Percentiles rank a stretch among this genome's conserved stretches.
phyloP scores from a whole-genome alignment of 225 moss, liverwort and hornwort genomes.

The Neckera pumila region DNA sequence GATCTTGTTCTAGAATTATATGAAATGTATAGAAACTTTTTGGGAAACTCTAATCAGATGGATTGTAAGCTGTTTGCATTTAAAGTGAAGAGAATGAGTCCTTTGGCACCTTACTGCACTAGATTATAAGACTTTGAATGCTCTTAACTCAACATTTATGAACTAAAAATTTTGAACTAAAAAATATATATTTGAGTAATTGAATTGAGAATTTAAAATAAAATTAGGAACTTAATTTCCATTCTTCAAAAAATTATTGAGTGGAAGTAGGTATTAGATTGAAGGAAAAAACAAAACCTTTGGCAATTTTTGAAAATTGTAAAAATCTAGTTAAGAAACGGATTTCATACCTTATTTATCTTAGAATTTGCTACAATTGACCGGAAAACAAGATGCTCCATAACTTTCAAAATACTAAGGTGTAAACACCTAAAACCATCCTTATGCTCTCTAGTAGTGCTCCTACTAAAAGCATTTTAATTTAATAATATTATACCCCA shows the following conservation, averaged over 20 bases:
- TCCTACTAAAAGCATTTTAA: background rate
- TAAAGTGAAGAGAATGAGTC: rapidly evolving
- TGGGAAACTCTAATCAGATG: rapidly evolving
- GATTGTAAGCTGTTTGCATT: background rate
- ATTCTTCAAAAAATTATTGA: background rate
- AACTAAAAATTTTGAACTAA: background rate
- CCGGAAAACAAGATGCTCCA: rapidly evolving
- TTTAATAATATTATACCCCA: too few relatives aligned
- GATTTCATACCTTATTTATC: rapidly evolving
- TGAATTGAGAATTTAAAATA: rapidly evolving
- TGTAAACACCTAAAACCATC: rapidly evolving
- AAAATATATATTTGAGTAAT: background rate
- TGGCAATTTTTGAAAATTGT: rapidly evolving
- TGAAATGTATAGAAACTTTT: background rate
- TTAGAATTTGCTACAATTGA: rapidly evolving
- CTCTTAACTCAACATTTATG: too few relatives aligned
- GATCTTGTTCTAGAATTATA: rapidly evolving
- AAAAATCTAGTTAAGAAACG: background rate
- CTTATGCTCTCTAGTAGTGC: rapidly evolving
- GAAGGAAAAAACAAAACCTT: background rate
- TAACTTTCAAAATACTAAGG: background rate
- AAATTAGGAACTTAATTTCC: background rate
- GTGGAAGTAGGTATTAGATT: background rate
- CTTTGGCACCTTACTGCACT: rapidly evolving
- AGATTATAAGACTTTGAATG: background rate